Percentiles rank a stretch among this genome's conserved stretches.
Evolutionary conservation across 768 basidiomycete species (phyloP).

Genomic region (Tylopilus vinaceipallidus): DNA sequence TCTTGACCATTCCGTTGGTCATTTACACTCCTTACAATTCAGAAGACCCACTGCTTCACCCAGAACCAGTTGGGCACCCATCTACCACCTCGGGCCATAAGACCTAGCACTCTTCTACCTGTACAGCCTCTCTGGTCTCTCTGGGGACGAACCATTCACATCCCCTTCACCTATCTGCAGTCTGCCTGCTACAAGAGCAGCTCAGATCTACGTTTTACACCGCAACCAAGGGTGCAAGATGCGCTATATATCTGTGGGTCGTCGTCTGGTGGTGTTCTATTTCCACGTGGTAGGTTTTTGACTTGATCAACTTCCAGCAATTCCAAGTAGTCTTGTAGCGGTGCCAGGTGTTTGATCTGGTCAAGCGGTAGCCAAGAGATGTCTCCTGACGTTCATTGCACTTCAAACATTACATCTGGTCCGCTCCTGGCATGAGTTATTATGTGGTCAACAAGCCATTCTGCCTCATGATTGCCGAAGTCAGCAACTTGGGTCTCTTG

Average conservation of each 20-base stretch:
- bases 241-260: neutral
- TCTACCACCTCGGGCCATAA: too few relatives aligned
- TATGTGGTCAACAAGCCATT: neutral
- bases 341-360: neutral
- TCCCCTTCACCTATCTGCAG: too few relatives aligned
- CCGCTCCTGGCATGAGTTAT: neutral
- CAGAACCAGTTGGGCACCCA: too few relatives aligned
- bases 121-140: too few relatives aligned
- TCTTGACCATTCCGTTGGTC: too few relatives aligned
- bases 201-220: too few relatives aligned
- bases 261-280: neutral
- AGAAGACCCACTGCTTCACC: too few relatives aligned
- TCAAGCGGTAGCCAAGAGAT: neutral
- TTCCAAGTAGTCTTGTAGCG: neutral
- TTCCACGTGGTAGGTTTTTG: neutral
- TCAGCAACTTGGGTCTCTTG: conserved; percentile 12
- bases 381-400: neutral
- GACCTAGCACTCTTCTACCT: too few relatives aligned
- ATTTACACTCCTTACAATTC: too few relatives aligned
- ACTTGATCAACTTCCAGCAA: neutral
- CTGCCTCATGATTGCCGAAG: conserved; percentile 5
- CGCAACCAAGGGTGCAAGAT: too few relatives aligned
- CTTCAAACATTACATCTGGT: neutral
- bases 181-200: too few relatives aligned
- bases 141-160: too few relatives aligned